Percentiles rank a stretch among this genome's conserved stretches.
These are phyloP conservation scores for Rhizopus arrhizus DNA, from an alignment of 371 early-diverging fungal genomes.

Conservation along the genomic window DNA sequence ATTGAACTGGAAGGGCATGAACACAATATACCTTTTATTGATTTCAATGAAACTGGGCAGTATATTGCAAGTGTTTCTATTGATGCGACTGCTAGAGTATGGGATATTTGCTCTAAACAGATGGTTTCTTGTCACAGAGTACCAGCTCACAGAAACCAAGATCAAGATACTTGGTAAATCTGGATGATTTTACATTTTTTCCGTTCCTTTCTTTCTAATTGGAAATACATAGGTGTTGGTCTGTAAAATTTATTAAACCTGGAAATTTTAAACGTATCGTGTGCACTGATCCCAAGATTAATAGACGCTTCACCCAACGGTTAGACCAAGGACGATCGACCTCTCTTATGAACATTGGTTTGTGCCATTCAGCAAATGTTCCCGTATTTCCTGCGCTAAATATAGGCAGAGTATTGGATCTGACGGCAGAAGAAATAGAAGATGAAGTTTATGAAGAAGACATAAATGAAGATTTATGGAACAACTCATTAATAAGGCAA, in stretches of 20 bases:
- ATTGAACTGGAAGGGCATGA: conserved; percentile 52
- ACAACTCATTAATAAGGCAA: conserved; percentile 3
- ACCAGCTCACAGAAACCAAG: neutral
- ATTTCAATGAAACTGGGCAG: conserved; percentile 56
- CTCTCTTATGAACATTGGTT: conserved; percentile 19
- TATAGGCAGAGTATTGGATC: conserved; percentile 17
- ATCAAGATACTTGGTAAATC: conserved; percentile 39
- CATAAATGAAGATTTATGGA: conserved; percentile 9
- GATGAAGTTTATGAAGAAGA: conserved; percentile 18
- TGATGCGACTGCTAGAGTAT: conserved; percentile 51
- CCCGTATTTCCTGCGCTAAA: conserved; percentile 35
- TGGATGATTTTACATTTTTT: conserved; percentile 52
- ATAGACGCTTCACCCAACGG: conserved; percentile 12
- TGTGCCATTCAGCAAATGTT: conserved; percentile 37
- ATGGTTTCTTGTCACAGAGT: conserved; percentile 23
- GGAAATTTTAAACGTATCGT: conserved; percentile 31
- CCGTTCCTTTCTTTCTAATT: neutral
- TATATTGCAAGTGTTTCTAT: conserved; percentile 64
- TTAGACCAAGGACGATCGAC: conserved; percentile 26
- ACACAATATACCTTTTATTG: conserved; percentile 67
- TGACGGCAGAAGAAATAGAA: conserved; percentile 19
- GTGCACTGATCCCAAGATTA: conserved; percentile 27
- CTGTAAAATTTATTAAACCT: conserved; percentile 46
- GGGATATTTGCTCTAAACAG: conserved; percentile 45
- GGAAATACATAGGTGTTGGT: conserved; percentile 43